These are phyloP conservation scores for Cladosporium halotolerans DNA, from an alignment of 2,329 filamentous ascomycete species.

Conservation along the genomic window DNA sequence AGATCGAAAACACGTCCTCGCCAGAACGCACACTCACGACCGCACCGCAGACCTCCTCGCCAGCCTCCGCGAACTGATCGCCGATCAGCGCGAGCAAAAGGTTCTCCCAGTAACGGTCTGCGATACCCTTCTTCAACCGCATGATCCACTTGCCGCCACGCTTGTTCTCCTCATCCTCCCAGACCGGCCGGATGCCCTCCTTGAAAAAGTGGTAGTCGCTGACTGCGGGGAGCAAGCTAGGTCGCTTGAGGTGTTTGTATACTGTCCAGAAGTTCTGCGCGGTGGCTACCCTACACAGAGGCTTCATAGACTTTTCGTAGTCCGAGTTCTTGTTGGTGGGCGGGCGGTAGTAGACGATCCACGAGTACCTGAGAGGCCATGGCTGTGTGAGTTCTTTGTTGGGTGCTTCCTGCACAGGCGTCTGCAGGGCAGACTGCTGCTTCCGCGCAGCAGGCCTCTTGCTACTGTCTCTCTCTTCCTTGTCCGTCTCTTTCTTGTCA, in stretches of 20 bases:
- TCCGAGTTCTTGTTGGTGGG: conserved; percentile 96
- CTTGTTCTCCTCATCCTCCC: conserved; percentile 97
- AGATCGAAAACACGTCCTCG: conserved; percentile 95
- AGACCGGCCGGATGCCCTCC: conserved; percentile 90
- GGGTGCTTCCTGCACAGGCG: conserved; percentile 7
- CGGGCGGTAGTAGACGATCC: conserved; percentile 96
- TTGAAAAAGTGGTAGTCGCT: conserved; percentile 99
- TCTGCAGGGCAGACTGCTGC: conserved; percentile 19
- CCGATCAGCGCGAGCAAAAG: conserved; percentile 83
- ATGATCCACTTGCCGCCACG: conserved; percentile 97
- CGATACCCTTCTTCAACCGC: conserved; percentile 91
- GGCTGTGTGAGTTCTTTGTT: conserved; percentile 8
- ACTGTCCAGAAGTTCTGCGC: conserved; percentile 88
- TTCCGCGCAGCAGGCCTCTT: conserved; percentile 22
- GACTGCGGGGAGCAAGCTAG: conserved; percentile 79
- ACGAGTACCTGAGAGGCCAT: conserved; percentile 69
- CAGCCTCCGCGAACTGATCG: conserved; percentile 87
- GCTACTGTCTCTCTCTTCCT: conserved; percentile 24
- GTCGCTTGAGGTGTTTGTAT: conserved; percentile 82
- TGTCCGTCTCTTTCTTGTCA: conserved; percentile 57
- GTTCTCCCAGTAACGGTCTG: conserved; percentile 96
- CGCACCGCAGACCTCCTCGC: conserved; percentile 89
- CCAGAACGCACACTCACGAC: conserved; percentile 91
- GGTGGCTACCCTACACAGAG: conserved; percentile 73
- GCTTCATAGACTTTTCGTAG: conserved; percentile 93